Evolutionary conservation across 2,329 filamentous ascomycete genomes (phyloP).

Genomic region (Raffaelea ambrosiae): DNA sequence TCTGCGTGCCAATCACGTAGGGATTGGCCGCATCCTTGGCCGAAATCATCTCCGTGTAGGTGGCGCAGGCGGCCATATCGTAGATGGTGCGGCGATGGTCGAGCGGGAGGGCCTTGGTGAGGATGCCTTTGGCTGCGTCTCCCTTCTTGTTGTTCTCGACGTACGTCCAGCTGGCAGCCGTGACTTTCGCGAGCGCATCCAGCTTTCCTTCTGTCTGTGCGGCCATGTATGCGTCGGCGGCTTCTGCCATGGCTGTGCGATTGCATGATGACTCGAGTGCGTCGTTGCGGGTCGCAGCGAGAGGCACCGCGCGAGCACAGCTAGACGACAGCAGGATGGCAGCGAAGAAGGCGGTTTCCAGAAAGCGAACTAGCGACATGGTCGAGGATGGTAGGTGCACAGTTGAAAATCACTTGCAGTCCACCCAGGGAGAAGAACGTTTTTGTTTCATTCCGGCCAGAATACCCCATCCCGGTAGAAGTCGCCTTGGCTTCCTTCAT

Average conservation of each 20-base stretch:
- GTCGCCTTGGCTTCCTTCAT: too few relatives aligned
- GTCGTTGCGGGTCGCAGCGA: too few relatives aligned
- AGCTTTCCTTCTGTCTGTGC: constrained; percentile 14
- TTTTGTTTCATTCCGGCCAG: too few relatives aligned
- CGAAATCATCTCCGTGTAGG: constrained; percentile 28
- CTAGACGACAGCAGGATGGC: too few relatives aligned
- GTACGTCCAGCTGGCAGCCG: constrained; percentile 15
- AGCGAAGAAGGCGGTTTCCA: too few relatives aligned
- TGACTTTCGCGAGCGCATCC: constrained; percentile 4
- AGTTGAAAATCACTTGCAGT: too few relatives aligned
- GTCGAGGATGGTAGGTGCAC: too few relatives aligned
- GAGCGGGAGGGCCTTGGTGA: constrained; percentile 21
- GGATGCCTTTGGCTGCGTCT: constrained; percentile 19
- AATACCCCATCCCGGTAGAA: too few relatives aligned
- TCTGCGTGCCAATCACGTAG: constrained; percentile 28
- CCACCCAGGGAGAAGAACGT: too few relatives aligned
- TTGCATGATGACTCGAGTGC: too few relatives aligned
- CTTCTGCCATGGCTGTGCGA: constrained; percentile 1
- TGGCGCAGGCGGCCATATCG: constrained; percentile 26
- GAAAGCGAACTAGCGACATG: too few relatives aligned
- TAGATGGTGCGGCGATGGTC: constrained; percentile 25
- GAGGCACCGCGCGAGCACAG: too few relatives aligned
- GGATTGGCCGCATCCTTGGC: constrained; percentile 18
- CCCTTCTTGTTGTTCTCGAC: constrained; percentile 22
- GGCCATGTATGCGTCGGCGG: constrained; percentile 12